These are phyloP conservation scores for Phyllosticta citribraziliensis DNA, from an alignment of 2,329 filamentous ascomycete genomes.

Conservation along the genomic window DNA sequence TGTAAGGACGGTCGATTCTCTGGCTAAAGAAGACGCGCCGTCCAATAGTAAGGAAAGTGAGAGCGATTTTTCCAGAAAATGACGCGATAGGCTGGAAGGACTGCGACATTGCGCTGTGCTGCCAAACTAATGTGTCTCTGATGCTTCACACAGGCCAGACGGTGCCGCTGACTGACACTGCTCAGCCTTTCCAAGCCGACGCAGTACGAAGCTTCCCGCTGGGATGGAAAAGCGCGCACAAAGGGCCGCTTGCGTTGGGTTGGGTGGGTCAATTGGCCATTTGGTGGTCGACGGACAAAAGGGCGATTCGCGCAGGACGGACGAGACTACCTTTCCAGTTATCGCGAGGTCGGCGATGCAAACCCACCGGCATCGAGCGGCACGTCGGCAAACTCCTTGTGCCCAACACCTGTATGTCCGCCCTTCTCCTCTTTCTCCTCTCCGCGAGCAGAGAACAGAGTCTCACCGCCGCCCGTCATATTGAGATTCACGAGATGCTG, in stretches of 20 bases:
- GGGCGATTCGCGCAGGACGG: not conserved
- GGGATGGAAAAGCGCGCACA: not conserved
- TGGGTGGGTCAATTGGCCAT: not conserved
- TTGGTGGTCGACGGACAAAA: not conserved
- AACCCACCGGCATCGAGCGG: not conserved
- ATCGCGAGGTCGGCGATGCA: not conserved
- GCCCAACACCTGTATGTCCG: not conserved
- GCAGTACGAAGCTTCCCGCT: not conserved
- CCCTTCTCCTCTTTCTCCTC: not conserved
- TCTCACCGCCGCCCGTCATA: not conserved
- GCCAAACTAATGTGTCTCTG: not conserved
- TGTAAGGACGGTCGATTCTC: not conserved
- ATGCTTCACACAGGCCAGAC: not conserved
- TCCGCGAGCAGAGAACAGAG: not conserved
- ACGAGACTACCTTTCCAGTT: not conserved
- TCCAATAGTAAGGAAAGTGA: not conserved
- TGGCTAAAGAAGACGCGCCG: not conserved
- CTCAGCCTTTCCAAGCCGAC: not conserved
- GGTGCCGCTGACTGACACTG: not conserved
- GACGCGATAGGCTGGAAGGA: not conserved
- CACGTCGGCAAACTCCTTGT: not conserved
- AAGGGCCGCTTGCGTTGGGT: not conserved
- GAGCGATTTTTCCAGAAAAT: not conserved
- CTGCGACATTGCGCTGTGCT: not conserved
- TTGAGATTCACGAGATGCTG: not conserved